Base-by-base conservation (phyloP, 2,329 filamentous ascomycete genomes). In the Geosmithia putterillii region DNA sequence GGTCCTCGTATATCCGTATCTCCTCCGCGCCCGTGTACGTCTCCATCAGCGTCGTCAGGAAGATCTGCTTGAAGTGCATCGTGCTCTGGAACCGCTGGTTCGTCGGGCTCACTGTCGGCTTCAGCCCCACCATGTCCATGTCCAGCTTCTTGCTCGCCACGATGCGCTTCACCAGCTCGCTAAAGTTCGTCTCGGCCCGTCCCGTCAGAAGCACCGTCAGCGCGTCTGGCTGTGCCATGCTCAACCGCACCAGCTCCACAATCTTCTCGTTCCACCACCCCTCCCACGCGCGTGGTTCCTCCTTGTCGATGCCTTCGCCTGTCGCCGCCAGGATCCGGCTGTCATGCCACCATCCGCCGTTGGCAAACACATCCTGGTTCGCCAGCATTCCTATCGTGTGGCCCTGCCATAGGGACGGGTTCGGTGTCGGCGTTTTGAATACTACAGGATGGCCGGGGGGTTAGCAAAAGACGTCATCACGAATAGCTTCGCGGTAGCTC, bases 211-310 rank as follows among this genome's bases (percentile, higher is more conserved):
- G 74, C 38, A 98, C 81, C 42, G 79, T 86, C 34, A 96, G 67
- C 1, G 85, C 84, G 57, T 94, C 87, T 49, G 86, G 83, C 57
- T 95, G 86, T 56, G 83, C 66, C 69, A 85, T 85, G 58, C 83
- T 89, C 44, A 95, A 68, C 54, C 75, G 72, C 36, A 94, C 87
- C 23, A 96, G 74, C 53, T 88, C 76, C 44, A 79, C 81, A 46
- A 98, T 81, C 53, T 83, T 79, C 57, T 96, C 90, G 56, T 96
- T 96, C 92, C 92, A 98, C 84, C 86, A 95, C 32, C 88, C 88
- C 45, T 84, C 69, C 90, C 90, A 98, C 9, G 76, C 89, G 20
- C 80, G 79, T 37, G 74, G 69, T 60, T 96, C 89, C 63, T 96
- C 92, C 45, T 76, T 76, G 42, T 86, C 86, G 6, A 82, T 59